These are phyloP conservation scores for Kodamaea restingae DNA, from an alignment of 805 yeast species.

Conservation along the genomic window DNA sequence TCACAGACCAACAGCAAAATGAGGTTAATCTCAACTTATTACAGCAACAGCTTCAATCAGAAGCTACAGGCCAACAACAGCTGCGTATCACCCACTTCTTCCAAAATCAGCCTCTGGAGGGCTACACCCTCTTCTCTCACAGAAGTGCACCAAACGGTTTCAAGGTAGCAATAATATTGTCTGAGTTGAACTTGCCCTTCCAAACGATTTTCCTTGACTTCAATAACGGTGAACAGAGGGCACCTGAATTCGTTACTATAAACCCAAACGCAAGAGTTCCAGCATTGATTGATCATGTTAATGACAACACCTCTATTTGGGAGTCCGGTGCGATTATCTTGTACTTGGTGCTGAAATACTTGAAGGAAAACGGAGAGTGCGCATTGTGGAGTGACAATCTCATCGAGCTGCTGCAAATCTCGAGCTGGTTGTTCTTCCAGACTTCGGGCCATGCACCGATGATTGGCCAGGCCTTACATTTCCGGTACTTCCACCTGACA, in stretches of 20 bases:
- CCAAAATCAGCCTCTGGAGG: constrained; percentile 71
- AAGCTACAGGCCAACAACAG: constrained; percentile 38
- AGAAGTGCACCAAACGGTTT: constrained; percentile 93
- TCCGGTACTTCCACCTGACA: constrained; percentile 83
- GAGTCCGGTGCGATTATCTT: constrained; percentile 90
- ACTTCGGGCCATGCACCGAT: constrained; percentile 98
- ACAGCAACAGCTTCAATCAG: constrained; percentile 44
- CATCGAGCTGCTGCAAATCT: constrained; percentile 77
- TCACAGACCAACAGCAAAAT: constrained; percentile 40
- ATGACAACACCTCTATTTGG: constrained; percentile 82
- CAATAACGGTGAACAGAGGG: constrained; percentile 82
- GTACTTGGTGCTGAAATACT: constrained; percentile 68
- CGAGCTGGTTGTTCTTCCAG: constrained; percentile 90
- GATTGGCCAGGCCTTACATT: constrained; percentile 96
- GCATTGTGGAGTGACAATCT: constrained; percentile 76
- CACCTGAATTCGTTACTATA: constrained; percentile 89
- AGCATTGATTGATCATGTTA: constrained; percentile 83
- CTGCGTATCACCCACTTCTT: constrained; percentile 69
- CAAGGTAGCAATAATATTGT: constrained; percentile 86
- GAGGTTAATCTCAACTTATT: constrained; percentile 39
- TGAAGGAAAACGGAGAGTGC: constrained; percentile 62
- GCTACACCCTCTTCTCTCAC: constrained; percentile 78
- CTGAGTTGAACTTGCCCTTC: constrained; percentile 76
- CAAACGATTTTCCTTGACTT: constrained; percentile 83
- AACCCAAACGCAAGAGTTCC: constrained; percentile 97